Conservation (phyloP, 2,329 filamentous ascomycete genomes). For the Phaeoacremonium minimum region DNA sequence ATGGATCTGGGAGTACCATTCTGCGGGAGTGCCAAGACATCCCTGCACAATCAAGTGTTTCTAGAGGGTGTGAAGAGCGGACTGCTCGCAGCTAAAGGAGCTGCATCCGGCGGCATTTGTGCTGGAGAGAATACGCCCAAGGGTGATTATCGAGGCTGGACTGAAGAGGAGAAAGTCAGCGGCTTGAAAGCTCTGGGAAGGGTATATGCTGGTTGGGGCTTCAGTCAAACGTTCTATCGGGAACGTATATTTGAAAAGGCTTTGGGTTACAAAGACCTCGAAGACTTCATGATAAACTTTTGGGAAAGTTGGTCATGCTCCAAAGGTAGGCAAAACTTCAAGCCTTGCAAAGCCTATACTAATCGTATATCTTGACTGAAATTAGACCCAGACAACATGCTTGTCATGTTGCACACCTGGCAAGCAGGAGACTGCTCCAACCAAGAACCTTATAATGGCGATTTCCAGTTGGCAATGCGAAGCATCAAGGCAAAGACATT, state of each 20-base stretch:
- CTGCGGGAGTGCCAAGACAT: slow-evolving; percentile 44
- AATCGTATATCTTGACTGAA: slow-evolving; percentile 51
- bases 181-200: slow-evolving; percentile 52
- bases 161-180: slow-evolving; percentile 27
- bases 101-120: slow-evolving; percentile 14
- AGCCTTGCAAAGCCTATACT: neutral
- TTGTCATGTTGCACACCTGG: slow-evolving; percentile 8
- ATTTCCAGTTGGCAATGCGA: slow-evolving; percentile 1
- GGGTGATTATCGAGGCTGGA: slow-evolving; percentile 17
- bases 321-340: slow-evolving; percentile 5
- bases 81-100: slow-evolving; percentile 27
- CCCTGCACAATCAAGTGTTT: slow-evolving; percentile 48
- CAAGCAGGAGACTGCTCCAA: slow-evolving; percentile 1
- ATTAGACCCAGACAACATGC: slow-evolving; percentile 13
- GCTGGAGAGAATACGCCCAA: slow-evolving; percentile 33
- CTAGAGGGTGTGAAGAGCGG: slow-evolving; percentile 48
- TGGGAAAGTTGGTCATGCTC: slow-evolving; percentile 57
- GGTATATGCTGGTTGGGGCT: slow-evolving; percentile 77
- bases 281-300: slow-evolving; percentile 69
- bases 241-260: slow-evolving; percentile 57
- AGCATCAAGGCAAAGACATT: slow-evolving; percentile 4
- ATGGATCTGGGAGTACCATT: slow-evolving; percentile 40
- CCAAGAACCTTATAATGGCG: slow-evolving; percentile 1
- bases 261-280: slow-evolving; percentile 63
- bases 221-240: slow-evolving; percentile 77